Evolutionary conservation across 2,329 filamentous ascomycete genomes (phyloP).

Genomic region (Alternaria brassicae): DNA sequence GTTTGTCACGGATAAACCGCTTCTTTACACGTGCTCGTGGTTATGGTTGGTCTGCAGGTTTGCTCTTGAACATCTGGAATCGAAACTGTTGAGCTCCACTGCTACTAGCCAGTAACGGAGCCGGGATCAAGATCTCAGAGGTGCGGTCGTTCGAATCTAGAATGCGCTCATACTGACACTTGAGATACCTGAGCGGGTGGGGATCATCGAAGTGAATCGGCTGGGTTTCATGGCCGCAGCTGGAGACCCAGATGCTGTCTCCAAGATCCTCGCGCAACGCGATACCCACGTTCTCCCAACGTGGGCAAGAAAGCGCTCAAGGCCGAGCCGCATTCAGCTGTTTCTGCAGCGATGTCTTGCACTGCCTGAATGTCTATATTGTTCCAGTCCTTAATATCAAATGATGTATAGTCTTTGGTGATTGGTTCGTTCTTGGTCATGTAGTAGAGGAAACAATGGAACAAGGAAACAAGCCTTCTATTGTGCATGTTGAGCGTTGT

Average conservation of each 20-base stretch:
- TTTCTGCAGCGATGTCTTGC: neutral
- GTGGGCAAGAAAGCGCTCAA: neutral
- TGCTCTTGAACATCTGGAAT: too few species aligned
- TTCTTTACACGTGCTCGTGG: too few species aligned
- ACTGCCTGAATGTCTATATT: neutral
- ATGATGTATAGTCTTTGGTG: neutral
- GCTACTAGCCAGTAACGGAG: neutral
- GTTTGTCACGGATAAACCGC: too few species aligned
- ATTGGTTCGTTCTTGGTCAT: neutral
- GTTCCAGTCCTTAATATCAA: neutral
- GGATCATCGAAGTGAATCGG: neutral
- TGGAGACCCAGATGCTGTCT: neutral
- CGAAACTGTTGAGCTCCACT: too few species aligned
- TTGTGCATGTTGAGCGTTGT: neutral
- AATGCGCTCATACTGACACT: conserved; percentile 6
- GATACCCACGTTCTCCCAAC: too few species aligned
- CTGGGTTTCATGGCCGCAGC: neutral
- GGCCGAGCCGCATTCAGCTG: neutral
- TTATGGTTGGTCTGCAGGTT: too few species aligned
- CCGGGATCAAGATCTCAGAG: neutral
- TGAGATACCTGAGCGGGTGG: conserved; percentile 7
- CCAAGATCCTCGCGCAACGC: neutral
- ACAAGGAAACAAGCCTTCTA: neutral
- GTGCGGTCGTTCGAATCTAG: neutral
- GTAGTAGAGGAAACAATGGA: neutral